Evolutionary conservation across 148 eudicot genomes (phyloP), one percentile per base, ranked within the genome.

Genomic region (Fagopyrum esculentum): DNA sequence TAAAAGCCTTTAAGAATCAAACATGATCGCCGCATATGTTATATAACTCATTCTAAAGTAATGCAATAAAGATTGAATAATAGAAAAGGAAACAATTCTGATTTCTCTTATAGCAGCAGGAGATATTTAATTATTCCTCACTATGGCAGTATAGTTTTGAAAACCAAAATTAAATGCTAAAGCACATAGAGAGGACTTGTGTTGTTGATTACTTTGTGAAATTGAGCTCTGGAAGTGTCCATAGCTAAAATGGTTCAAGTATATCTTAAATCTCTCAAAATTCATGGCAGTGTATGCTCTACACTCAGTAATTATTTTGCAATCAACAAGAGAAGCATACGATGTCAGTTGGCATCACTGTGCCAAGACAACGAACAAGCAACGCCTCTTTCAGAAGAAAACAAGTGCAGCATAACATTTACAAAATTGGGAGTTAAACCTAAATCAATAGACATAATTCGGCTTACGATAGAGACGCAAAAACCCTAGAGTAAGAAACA

Each of bases 401-500:
- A 63, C 47, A 7, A 43, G 1, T 1, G 22, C 35, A n/a, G 13
- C 43, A 61, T 61, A 43, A 35, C 40, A 35, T 2, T 35, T 35
- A 35, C 40, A 35, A 35, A 35, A 35, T 35, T 35, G 40, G 40
- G 40, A 35, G 40, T 35, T 2, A 35, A 35, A 35, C 40, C 40
- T 35, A 35, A 35, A 35, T 35, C 40, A 9, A 11, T 35, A 30
- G 45, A 13, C 46, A 66, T 6, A 66, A 5, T 66, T 43, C 4
- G 35, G 46, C 71, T 66, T 66, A 40, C 47, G 12, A 45, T 12
- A 16, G 71, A 5, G 43, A 40, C 12, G 11, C 6, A 40, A 66
- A 64, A 66, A 64, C 70, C 52, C 40, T 64, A 35, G 70, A 13
- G 70, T 66, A 66, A 40, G 19, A 66, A 35, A 61, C 29, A 9